These are phyloP conservation scores for Capronia americana DNA, from an alignment of 2,329 filamentous ascomycete species.

Conservation along the genomic window DNA sequence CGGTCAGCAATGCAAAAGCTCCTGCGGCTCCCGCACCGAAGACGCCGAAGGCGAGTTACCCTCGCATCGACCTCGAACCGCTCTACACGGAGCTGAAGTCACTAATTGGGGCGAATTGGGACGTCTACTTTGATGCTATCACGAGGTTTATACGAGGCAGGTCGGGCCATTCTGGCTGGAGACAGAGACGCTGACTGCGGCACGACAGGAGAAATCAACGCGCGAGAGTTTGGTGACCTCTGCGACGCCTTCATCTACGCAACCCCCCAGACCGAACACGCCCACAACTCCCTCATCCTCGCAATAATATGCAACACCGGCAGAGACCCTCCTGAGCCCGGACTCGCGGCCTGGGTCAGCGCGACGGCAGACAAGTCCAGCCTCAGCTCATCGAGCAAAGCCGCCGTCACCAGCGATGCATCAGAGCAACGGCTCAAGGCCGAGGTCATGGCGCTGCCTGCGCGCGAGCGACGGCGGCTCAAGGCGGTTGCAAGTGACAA, in stretches of 20 bases:
- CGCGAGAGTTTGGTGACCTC: conserved; percentile 64
- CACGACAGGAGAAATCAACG: conserved; percentile 62
- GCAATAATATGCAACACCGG: conserved; percentile 65
- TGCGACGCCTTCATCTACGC: conserved; percentile 62
- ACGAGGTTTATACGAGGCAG: conserved; percentile 64
- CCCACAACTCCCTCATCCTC: conserved; percentile 68
- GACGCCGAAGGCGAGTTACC: conserved; percentile 59
- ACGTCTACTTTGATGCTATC: conserved; percentile 65
- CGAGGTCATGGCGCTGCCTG: conserved; percentile 68
- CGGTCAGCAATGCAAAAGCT: conserved; percentile 28
- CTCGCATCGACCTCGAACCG: conserved; percentile 68
- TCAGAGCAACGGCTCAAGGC: conserved; percentile 68
- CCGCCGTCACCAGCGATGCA: conserved; percentile 61
- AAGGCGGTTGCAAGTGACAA: conserved; percentile 49
- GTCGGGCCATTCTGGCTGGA: conserved; percentile 23
- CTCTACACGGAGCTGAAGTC: conserved; percentile 67
- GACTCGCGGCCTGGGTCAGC: conserved; percentile 67
- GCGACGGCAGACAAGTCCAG: conserved; percentile 63
- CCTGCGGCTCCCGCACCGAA: conserved; percentile 47
- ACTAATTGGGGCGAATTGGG: conserved; percentile 65
- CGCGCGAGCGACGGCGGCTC: conserved; percentile 64
- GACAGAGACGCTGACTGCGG: conserved; percentile 17
- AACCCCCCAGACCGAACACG: conserved; percentile 60
- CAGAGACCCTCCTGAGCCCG: conserved; percentile 66
- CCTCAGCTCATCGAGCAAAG: conserved; percentile 51